These are phyloP conservation scores for Mucor racemosus DNA, from an alignment of 371 early-diverging fungal species.

Conservation along the genomic window DNA sequence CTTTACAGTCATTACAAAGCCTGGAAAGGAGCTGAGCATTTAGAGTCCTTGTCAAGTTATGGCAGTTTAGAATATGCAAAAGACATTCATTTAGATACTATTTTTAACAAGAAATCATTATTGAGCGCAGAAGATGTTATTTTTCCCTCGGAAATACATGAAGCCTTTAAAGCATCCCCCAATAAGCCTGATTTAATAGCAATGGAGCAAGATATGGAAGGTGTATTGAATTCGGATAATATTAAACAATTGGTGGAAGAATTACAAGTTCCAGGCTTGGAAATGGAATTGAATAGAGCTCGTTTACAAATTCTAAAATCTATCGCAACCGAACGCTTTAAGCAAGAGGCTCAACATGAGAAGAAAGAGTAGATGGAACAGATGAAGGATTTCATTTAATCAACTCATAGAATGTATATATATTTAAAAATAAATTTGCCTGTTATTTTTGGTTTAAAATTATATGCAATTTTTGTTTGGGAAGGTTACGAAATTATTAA, in stretches of 20 bases:
- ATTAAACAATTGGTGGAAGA: conserved; percentile 33
- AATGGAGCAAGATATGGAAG: conserved; percentile 38
- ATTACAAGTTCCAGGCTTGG: conserved; percentile 42
- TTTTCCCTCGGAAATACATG: conserved; percentile 36
- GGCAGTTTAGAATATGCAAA: neutral
- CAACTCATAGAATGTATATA: neutral
- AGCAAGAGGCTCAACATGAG: neutral
- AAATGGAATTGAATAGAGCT: conserved; percentile 47
- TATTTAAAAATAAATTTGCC: no score
- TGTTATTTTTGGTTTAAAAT: no score
- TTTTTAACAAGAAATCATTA: neutral
- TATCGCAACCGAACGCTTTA: conserved; percentile 31
- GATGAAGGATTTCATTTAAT: neutral
- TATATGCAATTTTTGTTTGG: no score
- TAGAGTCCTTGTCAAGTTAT: conserved; percentile 41
- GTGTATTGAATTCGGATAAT: conserved; percentile 29
- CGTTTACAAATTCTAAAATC: conserved; percentile 43
- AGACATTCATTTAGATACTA: neutral
- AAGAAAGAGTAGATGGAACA: neutral
- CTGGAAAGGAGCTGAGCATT: conserved; percentile 66
- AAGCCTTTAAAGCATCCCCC: conserved; percentile 20
- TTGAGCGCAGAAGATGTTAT: conserved; percentile 31
- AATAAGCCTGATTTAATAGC: conserved; percentile 27
- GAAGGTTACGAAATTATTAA: no score
- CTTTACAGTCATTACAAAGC: conserved; percentile 84